Base-by-base conservation (phyloP, 2,329 filamentous ascomycete species). In the Alternaria brassicae region DNA sequence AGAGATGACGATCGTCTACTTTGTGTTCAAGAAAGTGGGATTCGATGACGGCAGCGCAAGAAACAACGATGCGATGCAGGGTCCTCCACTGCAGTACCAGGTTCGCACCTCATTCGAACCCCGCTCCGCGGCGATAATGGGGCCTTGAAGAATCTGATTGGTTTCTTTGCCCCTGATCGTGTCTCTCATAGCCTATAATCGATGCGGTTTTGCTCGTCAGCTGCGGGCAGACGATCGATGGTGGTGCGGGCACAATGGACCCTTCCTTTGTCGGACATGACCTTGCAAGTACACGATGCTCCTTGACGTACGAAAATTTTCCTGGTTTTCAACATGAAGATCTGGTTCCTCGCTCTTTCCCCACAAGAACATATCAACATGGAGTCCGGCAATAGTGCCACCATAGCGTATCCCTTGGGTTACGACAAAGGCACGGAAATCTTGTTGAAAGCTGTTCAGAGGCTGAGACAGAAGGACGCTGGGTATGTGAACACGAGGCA, bases 21-120 rank as follows among this genome's bases (percentile, higher is more conserved):
- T 27, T 15, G n/a, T 41, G n/a, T 10, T 30, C 21, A 27, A 12
- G 23, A 36, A 28, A 25, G 37, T 21, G 21, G 37, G 10, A 39
- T 30, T 37, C n/a, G 37, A 51, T 30, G 28, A 56, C 49, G 36
- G 37, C 19, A 49, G 32, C 21, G 44, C 23, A 45, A 56, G 32
- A 44, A 44, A 32, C 39, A 42, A 53, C 27, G 27, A 56, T 37
- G 32, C 15, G 50, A 40, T 34, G 54, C 54, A 44, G 48, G 53
- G 48, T 48, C 44, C 25, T 56, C 28, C 34, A 28, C 28, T 23
- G 21, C 44, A 34, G 53, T 50, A 50, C 53, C 44, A 39, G 27
- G 25, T 28, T 44, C 10, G 17, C 15, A 56, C 30, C 28, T 27
- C 13, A 32, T 7, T 45, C 10, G 23, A 52, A 56, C 54, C 54